phyloP scores from a whole-genome alignment of 1,284 basidiomycete genomes.

The Porphyrellus sp. region DNA sequence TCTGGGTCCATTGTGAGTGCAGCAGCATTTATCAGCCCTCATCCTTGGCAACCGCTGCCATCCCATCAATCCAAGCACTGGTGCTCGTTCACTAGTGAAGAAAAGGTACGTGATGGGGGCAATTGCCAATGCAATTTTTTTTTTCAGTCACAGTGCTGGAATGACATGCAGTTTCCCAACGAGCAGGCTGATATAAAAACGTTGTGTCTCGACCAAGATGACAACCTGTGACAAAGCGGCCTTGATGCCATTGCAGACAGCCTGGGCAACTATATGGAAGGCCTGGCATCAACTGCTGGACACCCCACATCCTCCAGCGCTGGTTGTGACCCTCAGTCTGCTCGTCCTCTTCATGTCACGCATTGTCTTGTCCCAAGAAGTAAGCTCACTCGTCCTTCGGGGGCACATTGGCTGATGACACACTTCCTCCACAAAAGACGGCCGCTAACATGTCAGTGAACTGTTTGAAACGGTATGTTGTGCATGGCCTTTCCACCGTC shows the following conservation, averaged over 20 bases:
- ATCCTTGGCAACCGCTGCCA: no score
- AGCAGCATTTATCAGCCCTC: no score
- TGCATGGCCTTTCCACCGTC: slow-evolving; percentile 38
- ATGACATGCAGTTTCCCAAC: not conserved
- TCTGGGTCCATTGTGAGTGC: no score
- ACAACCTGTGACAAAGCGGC: slow-evolving; percentile 36
- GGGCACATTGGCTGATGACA: slow-evolving; percentile 84
- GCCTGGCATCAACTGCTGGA: slow-evolving; percentile 76
- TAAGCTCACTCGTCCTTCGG: slow-evolving; percentile 52
- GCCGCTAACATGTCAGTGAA: slow-evolving; percentile 5
- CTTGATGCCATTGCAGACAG: slow-evolving; percentile 28
- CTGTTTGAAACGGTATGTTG: slow-evolving; percentile 54
- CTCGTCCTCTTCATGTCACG: slow-evolving; percentile 81
- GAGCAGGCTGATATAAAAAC: slow-evolving; percentile 2
- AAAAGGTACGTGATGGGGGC: no score
- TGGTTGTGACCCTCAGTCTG: slow-evolving; percentile 81
- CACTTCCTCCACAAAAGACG: not conserved
- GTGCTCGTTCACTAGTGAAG: no score
- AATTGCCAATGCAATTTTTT: no score
- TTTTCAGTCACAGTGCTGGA: no score
- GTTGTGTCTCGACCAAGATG: slow-evolving; percentile 15
- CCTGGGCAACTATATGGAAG: slow-evolving; percentile 31
- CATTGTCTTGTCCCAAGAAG: slow-evolving; percentile 88
- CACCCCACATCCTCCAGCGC: slow-evolving; percentile 84
- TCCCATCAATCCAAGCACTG: no score